Conservation (phyloP, 2,329 filamentous ascomycete species). For the Calonectria fujianensis region DNA sequence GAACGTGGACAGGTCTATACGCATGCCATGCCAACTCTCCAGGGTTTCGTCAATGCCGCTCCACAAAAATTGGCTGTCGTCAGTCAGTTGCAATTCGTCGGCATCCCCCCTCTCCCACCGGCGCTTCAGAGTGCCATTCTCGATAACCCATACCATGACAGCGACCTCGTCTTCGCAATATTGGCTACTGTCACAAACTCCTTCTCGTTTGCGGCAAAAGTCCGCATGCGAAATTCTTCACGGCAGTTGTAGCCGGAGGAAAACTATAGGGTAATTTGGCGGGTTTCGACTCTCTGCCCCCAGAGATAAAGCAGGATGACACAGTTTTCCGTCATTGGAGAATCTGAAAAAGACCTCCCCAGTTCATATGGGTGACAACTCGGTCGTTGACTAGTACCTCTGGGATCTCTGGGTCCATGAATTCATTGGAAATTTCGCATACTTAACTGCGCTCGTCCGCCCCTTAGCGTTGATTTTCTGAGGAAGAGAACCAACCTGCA, state of each 20-base stretch:
- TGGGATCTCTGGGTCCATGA: not conserved
- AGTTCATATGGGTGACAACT: not conserved
- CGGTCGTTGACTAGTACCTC: not conserved
- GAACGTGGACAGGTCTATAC: not conserved
- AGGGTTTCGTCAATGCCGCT: not conserved
- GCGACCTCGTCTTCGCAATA: not conserved
- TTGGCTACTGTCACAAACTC: not conserved
- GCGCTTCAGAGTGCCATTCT: not conserved
- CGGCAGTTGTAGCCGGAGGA: not conserved
- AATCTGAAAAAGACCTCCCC: not conserved
- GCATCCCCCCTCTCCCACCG: not conserved
- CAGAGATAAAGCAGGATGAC: not conserved
- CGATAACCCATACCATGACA: constrained; percentile 10
- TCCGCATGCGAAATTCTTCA: not conserved
- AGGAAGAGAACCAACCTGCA: no score
- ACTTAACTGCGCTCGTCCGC: not conserved
- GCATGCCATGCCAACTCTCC: not conserved
- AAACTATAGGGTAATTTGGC: not conserved
- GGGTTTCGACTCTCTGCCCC: not conserved
- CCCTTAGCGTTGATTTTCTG: not conserved
- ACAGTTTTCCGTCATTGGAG: not conserved
- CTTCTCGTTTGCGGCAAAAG: not conserved
- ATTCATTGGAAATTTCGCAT: not conserved
- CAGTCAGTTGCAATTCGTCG: not conserved
- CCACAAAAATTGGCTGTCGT: constrained; percentile 7